Base-by-base conservation (phyloP, 2,329 filamentous ascomycete genomes). In the Penicillium rolfsii region DNA sequence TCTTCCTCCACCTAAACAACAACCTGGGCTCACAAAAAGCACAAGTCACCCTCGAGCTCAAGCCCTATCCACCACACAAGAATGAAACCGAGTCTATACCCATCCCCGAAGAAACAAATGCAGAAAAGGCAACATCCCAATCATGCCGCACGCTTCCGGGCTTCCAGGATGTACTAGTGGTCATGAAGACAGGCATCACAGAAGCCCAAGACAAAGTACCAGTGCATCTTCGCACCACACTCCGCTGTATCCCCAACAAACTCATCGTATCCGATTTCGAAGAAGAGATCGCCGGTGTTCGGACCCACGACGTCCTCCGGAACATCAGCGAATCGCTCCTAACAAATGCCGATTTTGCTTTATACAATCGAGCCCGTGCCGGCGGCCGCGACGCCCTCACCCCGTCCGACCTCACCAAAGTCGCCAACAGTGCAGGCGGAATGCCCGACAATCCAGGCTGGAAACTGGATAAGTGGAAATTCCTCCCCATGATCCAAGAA, bases 211-310 rank as follows among this genome's bases (percentile, higher is more conserved):
- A 82, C 38, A 85, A 85, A 70, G 77, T 87, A 0, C 83, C 84
- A 0, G 73, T 80, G 0, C 84, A 86, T 63, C 77, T 86, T 48
- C 73, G 77, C 57, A 84, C 83, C 1, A 84, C 84, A 0, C 77
- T 87, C 26, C 77, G 78, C 63, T 87, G 85, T 73, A 79, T 84
- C 28, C 81, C 83, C 26, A 76, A 85, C 69, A 83, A 82, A 52
- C 77, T 82, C 57, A 81, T 88, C 66, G 85, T 85, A 71, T 87
- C 85, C 59, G 85, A 87, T 72, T 83, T 82, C 57, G 79, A 81
- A 46, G 81, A 84, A 71, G 71, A 78, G 2, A 80, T 87, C 50
- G 75, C 77, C 8, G 83, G 83, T 33, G 73, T 81, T 52, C 77
- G 75, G 14, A 72, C 84, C 4, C 71, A 83, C 68, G 82, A 86